Base-by-base conservation (phyloP, 1,284 basidiomycete species). In the Porogramme epimiltina region DNA sequence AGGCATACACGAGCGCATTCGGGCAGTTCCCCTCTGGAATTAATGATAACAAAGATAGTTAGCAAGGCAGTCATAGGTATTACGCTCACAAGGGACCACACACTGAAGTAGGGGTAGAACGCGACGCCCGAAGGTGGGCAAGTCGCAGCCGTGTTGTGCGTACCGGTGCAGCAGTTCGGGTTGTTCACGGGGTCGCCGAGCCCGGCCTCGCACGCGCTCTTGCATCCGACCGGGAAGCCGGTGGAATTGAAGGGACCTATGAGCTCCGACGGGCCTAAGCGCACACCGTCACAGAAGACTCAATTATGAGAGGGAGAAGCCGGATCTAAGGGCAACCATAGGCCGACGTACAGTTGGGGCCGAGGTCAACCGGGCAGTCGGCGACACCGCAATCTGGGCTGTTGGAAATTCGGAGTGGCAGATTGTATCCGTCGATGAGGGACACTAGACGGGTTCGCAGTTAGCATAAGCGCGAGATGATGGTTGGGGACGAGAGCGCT, bases 1-100 rank as follows among this genome's bases (percentile, higher is more conserved):
- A 81, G 2, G 79, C 76, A 54, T 79, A 81, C 1, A 70, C 75
- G 61, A 80, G 80, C 3, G 75, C 61, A 58, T 75, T 69, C 3
- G 75, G 75, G 66, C 79, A 82, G 53, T 62, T 66, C 46, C 55
- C 53, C 72, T 81, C 74, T 76, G 65, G 41, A 38, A 5, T n/a
- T 37, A 9, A 6, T 18, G 28, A 31, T 8, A 15, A 8, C 28
- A 31, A 31, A 8, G 28, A 31, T n/a, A 13, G 34, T 37, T 6
- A 37, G 34, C 34, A 37, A 4, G 5, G 34, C 38, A 31, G 8
- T 31, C 28, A 10, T n/a, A 6, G 9, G 5, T 13, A 6, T 5
- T 37, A 6, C 5, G 34, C 34, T 6, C n/a, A 8, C 9, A 13
- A 10, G 34, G 6, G 16, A 18, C 5, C 31, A 68, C 73, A 55